Evolutionary conservation across 192 early-diverging fungal species (phyloP), one percentile per base, ranked within the genome.

Genomic region (Gaertneriomyces semiglobifer): DNA sequence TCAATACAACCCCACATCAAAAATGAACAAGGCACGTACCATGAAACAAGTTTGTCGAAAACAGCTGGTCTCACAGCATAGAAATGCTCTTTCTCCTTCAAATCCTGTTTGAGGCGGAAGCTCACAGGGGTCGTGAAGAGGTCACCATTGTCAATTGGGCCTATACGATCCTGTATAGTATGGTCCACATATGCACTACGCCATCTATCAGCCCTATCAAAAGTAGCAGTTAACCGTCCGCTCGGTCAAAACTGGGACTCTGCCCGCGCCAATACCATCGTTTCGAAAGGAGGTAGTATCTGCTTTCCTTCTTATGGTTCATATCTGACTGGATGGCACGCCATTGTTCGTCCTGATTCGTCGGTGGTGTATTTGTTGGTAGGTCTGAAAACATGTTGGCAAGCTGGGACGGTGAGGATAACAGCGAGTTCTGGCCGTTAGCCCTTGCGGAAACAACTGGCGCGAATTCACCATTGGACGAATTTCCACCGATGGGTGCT

Each of bases 21-120:
- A 33, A 33, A 33, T 33, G 25, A 33, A 33, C 25, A 33, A 33
- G 25, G 25, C 25, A 33, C 25, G 25, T 33, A 33, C 25, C 25
- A 33, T 33, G 25, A 0, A 33, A 33, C 2, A 2, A 33, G 25
- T 33, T 33, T 33, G 25, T 33, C 1, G 25, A 33, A 33, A 8
- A 11, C 18, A 12, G 11, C 52, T 33, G 11, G 19, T 55, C 48
- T 16, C 19, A 70, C 60, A 19, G 60, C 60, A 25, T 54, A 14
- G 55, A 63, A 70, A 38, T 70, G 60, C 5, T 19, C 25, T 6
- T 38, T 39, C 55, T 70, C 68, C 44, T 63, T 46, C n/a, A 70
- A 53, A 42, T 62, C 61, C 18, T 39, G 42, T 33, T 54, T 47
- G 20, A 70, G 16, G 6, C 11, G 20, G 4, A 6, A 10, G 55